A percentile compares a stretch with the other conserved stretches of the same genome.
Evolutionary conservation across 1,139 yeast species (phyloP).

Genomic region (Hanseniaspora sp.): DNA sequence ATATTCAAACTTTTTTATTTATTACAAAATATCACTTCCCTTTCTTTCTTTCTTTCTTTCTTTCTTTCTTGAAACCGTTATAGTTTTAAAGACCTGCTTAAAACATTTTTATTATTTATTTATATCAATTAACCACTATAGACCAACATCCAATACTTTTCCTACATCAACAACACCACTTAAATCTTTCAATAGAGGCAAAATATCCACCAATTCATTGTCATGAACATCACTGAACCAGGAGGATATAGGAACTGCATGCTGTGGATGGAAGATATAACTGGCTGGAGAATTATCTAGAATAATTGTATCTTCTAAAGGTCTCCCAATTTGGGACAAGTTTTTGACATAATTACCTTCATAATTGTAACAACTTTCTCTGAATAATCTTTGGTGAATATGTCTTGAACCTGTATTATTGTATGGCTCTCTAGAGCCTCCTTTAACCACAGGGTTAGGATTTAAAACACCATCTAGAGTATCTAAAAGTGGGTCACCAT

Average conservation of each 20-base stretch:
- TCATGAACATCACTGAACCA: constrained; percentile 99
- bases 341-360: constrained; percentile 94
- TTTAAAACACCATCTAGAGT: constrained; percentile 50
- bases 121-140: constrained; percentile 24
- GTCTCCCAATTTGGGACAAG: constrained; percentile 86
- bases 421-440: constrained; percentile 15
- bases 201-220: constrained; percentile 79
- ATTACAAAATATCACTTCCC: background rate
- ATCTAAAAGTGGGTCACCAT: constrained; percentile 90
- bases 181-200: constrained; percentile 83
- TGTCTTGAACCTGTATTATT: constrained; percentile 35
- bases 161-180: constrained; percentile 77
- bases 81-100: constrained; percentile 14
- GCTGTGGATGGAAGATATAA: constrained; percentile 92
- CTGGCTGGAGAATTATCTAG: constrained; percentile 97
- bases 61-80: background rate
- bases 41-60: background rate
- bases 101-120: background rate
- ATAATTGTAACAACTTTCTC: constrained; percentile 70
- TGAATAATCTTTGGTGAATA: constrained; percentile 81
- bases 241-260: constrained; percentile 93
- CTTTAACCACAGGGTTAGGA: constrained; percentile 12
- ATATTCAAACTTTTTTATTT: background rate
- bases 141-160: constrained; percentile 65
- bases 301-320: constrained; percentile 71